These are phyloP conservation scores for Beauveria scarabaeidicola DNA, from an alignment of 2,329 filamentous ascomycete genomes.

Conservation along the genomic window DNA sequence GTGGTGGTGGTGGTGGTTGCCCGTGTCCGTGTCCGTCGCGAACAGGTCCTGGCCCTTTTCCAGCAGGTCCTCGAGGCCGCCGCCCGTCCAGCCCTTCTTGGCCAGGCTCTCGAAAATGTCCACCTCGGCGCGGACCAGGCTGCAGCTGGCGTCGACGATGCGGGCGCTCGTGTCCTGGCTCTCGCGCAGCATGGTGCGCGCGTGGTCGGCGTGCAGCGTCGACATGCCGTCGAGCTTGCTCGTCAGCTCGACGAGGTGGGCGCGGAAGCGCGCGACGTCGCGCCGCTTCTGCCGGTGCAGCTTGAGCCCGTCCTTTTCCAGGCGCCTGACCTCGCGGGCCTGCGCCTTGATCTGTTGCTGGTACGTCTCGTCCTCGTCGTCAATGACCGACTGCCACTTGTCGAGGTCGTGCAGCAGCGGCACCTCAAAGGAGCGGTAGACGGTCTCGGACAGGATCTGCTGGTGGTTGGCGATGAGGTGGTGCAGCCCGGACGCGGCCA, in stretches of 20 bases:
- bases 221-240: conserved; percentile 54
- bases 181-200: conserved; percentile 50
- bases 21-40: conserved; percentile 32
- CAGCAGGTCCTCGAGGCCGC: conserved; percentile 56
- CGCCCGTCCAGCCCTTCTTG: conserved; percentile 59
- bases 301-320: conserved; percentile 58
- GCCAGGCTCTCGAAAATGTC: conserved; percentile 62
- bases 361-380: conserved; percentile 56
- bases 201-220: conserved; percentile 50
- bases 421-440: conserved; percentile 60
- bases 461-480: conserved; percentile 62
- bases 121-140: conserved; percentile 58
- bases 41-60: conserved; percentile 57
- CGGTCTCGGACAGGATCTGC: conserved; percentile 60
- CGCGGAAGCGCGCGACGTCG: conserved; percentile 53
- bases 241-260: conserved; percentile 56
- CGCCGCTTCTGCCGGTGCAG: conserved; percentile 51
- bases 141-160: conserved; percentile 57
- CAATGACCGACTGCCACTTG: conserved; percentile 53
- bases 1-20: neutral
- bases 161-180: conserved; percentile 55
- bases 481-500: conserved; percentile 56
- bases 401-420: conserved; percentile 62
- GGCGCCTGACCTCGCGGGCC: conserved; percentile 50
- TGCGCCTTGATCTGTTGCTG: conserved; percentile 45